Percentiles rank a stretch among this genome's conserved stretches.
Evolutionary conservation across 257 asterid species (phyloP).

Genomic region (Solanum chiquidenum): DNA sequence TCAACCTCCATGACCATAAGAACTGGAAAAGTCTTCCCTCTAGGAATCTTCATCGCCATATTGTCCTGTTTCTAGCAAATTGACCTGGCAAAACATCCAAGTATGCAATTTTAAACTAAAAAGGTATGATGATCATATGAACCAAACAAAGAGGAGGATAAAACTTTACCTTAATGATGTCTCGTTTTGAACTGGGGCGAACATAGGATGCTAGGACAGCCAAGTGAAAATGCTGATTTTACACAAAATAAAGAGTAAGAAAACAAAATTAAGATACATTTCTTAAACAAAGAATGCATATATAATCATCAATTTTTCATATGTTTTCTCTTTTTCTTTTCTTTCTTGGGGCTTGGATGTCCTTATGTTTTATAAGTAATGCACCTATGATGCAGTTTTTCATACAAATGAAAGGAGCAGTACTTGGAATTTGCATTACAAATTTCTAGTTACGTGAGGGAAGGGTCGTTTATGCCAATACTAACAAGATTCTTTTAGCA

Average conservation of each 20-base stretch:
- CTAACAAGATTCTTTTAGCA: not conserved
- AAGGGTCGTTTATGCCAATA: not conserved
- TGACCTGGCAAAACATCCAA: constrained; percentile 31
- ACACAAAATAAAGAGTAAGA: not conserved
- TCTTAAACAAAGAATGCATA: not conserved
- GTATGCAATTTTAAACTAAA: not conserved
- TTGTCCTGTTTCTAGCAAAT: constrained; percentile 46
- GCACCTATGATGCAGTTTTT: not conserved
- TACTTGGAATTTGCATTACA: not conserved
- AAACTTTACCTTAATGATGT: constrained; percentile 48
- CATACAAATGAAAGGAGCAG: not conserved
- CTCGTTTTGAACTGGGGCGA: constrained; percentile 37
- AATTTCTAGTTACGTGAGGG: not conserved
- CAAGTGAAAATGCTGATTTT: constrained; percentile 65
- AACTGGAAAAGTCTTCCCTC: not conserved
- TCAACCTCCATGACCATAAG: not conserved
- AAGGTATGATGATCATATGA: not conserved
- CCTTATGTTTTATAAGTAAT: no score
- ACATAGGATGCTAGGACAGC: constrained; percentile 49
- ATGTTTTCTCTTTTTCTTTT: no score
- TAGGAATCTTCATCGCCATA: constrained; percentile 13
- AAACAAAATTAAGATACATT: not conserved
- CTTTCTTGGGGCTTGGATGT: no score
- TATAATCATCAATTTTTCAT: not conserved
- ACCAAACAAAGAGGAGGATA: not conserved